These are phyloP conservation scores for Byssochlamys sp. DNA, from an alignment of 2,329 filamentous ascomycete species.

Conservation along the genomic window DNA sequence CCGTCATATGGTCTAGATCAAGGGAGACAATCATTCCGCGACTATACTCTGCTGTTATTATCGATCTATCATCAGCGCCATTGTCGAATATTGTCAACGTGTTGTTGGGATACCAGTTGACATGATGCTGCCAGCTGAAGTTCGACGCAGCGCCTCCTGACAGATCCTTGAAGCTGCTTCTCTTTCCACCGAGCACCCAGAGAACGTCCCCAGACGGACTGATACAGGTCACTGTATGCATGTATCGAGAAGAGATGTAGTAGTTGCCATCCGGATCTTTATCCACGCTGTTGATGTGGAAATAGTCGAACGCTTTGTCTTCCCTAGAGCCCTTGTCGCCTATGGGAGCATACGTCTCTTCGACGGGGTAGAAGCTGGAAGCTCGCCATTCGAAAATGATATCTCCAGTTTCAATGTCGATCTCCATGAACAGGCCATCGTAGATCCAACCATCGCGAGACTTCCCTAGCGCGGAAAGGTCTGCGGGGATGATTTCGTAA, in stretches of 20 bases:
- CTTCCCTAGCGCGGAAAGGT: constrained; percentile 31
- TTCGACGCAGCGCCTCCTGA: constrained; percentile 1
- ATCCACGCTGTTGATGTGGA: constrained; percentile 49
- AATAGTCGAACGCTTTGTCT: constrained; percentile 41
- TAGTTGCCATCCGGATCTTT: constrained; percentile 45
- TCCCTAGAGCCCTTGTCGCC: constrained; percentile 10
- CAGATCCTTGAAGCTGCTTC: constrained; percentile 2
- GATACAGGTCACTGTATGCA: constrained; percentile 40
- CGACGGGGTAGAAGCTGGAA: constrained; percentile 32
- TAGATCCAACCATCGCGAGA: constrained; percentile 29
- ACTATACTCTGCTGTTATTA: constrained; percentile 18
- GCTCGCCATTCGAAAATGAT: constrained; percentile 41
- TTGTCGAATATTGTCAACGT: constrained; percentile 34
- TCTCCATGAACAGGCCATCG: constrained; percentile 37
- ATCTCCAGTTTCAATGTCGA: constrained; percentile 35
- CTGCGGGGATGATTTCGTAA: constrained; percentile 30
- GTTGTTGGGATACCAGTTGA: constrained; percentile 12
- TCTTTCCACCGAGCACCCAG: constrained; percentile 40
- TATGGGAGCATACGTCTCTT: constrained; percentile 12
- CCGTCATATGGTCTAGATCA: constrained; percentile 31
- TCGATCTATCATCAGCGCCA: constrained; percentile 11
- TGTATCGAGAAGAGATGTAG: constrained; percentile 44
- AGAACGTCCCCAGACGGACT: constrained; percentile 40
- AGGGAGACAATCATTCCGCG: constrained; percentile 38
- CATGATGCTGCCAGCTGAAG: constrained; percentile 5